Base-by-base conservation (phyloP, 352 stramenopile species). In the Thraustochytrium sp. region DNA sequence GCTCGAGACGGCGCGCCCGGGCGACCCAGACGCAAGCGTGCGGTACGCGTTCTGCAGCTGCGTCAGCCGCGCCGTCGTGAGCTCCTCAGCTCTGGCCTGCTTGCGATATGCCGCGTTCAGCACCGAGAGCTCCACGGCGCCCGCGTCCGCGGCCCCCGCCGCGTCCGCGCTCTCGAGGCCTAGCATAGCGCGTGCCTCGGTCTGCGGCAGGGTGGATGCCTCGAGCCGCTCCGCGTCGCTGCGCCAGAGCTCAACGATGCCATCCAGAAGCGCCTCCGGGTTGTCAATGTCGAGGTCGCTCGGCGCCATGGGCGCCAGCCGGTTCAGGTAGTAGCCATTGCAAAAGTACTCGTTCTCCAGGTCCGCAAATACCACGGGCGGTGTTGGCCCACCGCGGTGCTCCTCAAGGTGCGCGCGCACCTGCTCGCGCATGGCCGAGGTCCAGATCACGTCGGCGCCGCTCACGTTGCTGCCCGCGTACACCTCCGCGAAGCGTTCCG, bases 371-470 rank as follows among this genome's bases (percentile, higher is more conserved):
- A 68, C 37, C 18, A 82, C 54, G 18, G 37, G 44, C 0, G 48
- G 72, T n/a, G 46, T 82, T 0, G 72, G 72, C 34, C 37, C 72
- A 18, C 44, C 38, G 9, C 54, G 72, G 2, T 82, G 23, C 23
- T 40, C 29, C 11, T 8, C 37, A 80, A 68, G 54, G 18, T 68
- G 48, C 31, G 72, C 34, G 3, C 48, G 34, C 34, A 98, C 84
- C 74, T 96, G 90, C 26, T 90, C 89, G 11, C 93, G 89, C 95
- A 98, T 98, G 0, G 92, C 88, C n/a, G 88, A 82, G 80, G 89
- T 96, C 96, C 96, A 98, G 85, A 98, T 94, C 2, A 98, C 94
- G 54, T 95, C 89, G 26, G 95, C 93, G 0, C 93, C 97, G 61
- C 92, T 86, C 91, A 89, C 40, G 94, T 89, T 23, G 59, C 40